A percentile compares a stretch with the other conserved stretches of the same genome.
phyloP scores from a whole-genome alignment of 257 asterid species.

The Nicotiana otophora region DNA sequence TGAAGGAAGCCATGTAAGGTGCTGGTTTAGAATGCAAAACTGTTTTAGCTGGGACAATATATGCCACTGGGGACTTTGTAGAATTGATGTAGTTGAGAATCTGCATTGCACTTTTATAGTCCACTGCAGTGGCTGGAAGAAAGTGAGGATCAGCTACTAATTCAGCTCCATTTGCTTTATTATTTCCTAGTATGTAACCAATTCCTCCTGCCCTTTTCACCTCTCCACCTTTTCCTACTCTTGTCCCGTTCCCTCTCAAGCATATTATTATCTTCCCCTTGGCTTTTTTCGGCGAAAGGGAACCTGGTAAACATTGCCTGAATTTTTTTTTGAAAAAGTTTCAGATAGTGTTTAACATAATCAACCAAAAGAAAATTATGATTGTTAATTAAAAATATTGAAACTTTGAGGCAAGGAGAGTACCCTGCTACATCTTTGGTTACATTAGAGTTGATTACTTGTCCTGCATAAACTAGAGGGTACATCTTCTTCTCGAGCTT shows the following conservation, averaged over 20 bases:
- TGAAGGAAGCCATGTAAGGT: slow-evolving; percentile 39
- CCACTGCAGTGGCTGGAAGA: slow-evolving; percentile 43
- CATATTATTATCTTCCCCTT: slow-evolving; percentile 80
- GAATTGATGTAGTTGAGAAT: slow-evolving; percentile 27
- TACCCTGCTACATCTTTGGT: slow-evolving; percentile 46
- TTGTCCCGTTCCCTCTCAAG: slow-evolving; percentile 66
- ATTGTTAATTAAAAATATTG: background rate
- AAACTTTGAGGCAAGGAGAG: background rate
- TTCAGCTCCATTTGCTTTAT: slow-evolving; percentile 42
- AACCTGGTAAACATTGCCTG: slow-evolving; percentile 83
- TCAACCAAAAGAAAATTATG: background rate
- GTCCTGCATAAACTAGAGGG: slow-evolving; percentile 66
- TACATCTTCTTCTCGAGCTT: slow-evolving; percentile 44
- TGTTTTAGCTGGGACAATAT: slow-evolving; percentile 24
- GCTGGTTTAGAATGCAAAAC: slow-evolving; percentile 26
- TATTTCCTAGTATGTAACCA: slow-evolving; percentile 65
- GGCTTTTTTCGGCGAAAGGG: slow-evolving; percentile 57
- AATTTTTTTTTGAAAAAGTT: background rate
- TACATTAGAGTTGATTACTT: slow-evolving; percentile 40
- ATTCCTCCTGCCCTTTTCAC: slow-evolving; percentile 86
- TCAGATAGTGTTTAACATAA: background rate
- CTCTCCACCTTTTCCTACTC: slow-evolving; percentile 74
- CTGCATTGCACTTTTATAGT: slow-evolving; percentile 14
- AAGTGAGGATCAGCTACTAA: slow-evolving; percentile 35
- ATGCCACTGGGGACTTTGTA: slow-evolving; percentile 26